Evolutionary conservation across 257 asterid species (phyloP).

Genomic region (Nicotiana undulata): DNA sequence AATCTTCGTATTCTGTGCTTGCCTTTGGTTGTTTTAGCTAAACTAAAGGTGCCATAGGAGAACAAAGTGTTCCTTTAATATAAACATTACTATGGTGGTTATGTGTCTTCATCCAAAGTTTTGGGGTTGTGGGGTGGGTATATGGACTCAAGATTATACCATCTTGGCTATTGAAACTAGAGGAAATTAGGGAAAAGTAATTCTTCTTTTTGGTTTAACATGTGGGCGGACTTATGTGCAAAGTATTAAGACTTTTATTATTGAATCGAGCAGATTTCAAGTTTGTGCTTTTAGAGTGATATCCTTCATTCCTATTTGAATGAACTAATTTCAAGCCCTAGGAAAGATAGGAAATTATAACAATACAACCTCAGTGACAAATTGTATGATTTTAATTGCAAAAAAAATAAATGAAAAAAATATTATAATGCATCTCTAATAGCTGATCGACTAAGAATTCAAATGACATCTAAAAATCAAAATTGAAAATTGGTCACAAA

Average conservation of each 20-base stretch:
- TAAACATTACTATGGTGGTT: neutral
- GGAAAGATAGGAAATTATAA: neutral
- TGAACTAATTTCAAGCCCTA: neutral
- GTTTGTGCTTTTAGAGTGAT: neutral
- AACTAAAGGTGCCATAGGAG: neutral
- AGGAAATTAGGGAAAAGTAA: neutral
- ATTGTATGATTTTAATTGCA: neutral
- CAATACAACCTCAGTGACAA: neutral
- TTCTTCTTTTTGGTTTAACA: neutral
- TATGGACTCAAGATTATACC: neutral
- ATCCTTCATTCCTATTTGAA: neutral
- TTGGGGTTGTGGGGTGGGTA: no score
- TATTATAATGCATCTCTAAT: neutral
- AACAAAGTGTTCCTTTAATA: neutral
- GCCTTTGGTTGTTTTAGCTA: neutral
- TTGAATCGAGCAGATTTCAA: neutral
- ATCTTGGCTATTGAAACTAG: neutral
- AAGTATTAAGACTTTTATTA: neutral
- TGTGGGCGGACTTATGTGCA: neutral
- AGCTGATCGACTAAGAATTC: neutral
- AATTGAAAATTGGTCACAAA: neutral
- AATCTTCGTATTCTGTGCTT: neutral
- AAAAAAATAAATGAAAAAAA: neutral
- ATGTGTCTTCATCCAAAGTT: neutral
- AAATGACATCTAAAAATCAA: neutral